Evolutionary conservation across 202 grass and related monocot species (phyloP), one percentile per base, ranked within the genome.

Genomic region (Carex sylvatica): DNA sequence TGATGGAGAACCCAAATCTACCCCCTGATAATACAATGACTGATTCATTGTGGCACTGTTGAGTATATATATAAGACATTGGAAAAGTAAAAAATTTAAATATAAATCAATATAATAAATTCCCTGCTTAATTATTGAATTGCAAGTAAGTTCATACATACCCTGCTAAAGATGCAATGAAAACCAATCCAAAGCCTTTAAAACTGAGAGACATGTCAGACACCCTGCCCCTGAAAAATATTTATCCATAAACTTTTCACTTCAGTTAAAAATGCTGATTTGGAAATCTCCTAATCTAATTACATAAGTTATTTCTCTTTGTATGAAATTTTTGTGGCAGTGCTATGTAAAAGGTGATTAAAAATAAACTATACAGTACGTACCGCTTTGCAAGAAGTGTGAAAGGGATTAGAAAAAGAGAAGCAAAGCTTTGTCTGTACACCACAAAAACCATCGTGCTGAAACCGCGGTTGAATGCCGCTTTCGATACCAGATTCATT

Each of bases 11-110:
- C 87, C 86, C 60, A 90, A 84, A 11, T 83, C 0, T 53, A 97
- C 19, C 0, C 94, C 91, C 74, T 83, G 60, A 78, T 93, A 89
- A 87, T 90, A 93, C 66, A 91, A 12, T 40, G 55, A 92, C 80
- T 93, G 94, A 16, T 89, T 97, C 11, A 71, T 15, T 0, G 93
- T 97, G n/a, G 87, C 89, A 87, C 94, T 93, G 89, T 79, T 36
- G 49, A 76, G 16, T 83, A 42, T 38, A 56, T 13, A 71, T 14
- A 59, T 65, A 52, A 81, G n/a, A 62, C 2, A 65, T 18, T 62
- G 54, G 30, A 74, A 52, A 72, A 62, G 11, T 35, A 42, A 7
- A 7, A 67, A 16, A 62, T 55, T 8, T 26, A 1, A 71, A 14
- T 47, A 59, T 2, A 61, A 53, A 49, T 23, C 2, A 5, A 40